Evolutionary conservation across 2,329 filamentous ascomycete genomes (phyloP).

Genomic region (Claviceps sp.): DNA sequence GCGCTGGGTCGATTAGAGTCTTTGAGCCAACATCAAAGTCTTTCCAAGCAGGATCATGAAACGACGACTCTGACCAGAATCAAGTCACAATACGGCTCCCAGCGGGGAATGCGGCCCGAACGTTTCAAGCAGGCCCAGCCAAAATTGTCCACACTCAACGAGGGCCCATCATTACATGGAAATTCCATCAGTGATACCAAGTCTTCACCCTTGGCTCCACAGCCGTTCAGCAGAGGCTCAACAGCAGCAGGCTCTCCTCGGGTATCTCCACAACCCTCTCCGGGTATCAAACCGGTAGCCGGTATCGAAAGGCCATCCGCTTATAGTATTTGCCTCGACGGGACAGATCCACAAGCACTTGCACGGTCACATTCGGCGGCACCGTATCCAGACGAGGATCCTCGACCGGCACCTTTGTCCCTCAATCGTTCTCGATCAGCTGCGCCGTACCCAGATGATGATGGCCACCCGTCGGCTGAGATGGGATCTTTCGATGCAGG

Average conservation of each 20-base stretch:
- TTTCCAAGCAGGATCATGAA: constrained; percentile 87
- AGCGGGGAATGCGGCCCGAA: constrained; percentile 47
- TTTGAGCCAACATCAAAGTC: constrained; percentile 65
- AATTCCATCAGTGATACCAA: constrained; percentile 13
- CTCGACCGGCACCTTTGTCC: constrained; percentile 34
- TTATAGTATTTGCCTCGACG: constrained; percentile 37
- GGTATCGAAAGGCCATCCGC: constrained; percentile 30
- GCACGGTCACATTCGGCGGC: constrained; percentile 42
- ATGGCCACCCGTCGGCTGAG: constrained; percentile 21
- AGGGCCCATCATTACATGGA: constrained; percentile 18
- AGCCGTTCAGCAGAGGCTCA: constrained; percentile 3
- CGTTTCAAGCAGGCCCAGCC: constrained; percentile 38
- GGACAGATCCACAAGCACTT: constrained; percentile 10
- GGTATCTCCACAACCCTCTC: constrained; percentile 29
- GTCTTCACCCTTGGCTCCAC: constrained; percentile 7
- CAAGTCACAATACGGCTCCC: constrained; percentile 64
- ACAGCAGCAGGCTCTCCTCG: constrained; percentile 17
- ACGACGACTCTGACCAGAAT: constrained; percentile 80
- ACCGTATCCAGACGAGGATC: constrained; percentile 58
- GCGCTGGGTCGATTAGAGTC: constrained; percentile 71
- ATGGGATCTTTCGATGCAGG: constrained; percentile 30
- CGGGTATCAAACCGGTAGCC: constrained; percentile 22
- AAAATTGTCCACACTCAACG: constrained; percentile 35
- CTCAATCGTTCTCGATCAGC: constrained; percentile 30
- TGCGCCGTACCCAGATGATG: constrained; percentile 42